A percentile compares a stretch with the other conserved stretches of the same genome.
Evolutionary conservation across 106 monocot species (phyloP).

Genomic region (Acorus gramineus): DNA sequence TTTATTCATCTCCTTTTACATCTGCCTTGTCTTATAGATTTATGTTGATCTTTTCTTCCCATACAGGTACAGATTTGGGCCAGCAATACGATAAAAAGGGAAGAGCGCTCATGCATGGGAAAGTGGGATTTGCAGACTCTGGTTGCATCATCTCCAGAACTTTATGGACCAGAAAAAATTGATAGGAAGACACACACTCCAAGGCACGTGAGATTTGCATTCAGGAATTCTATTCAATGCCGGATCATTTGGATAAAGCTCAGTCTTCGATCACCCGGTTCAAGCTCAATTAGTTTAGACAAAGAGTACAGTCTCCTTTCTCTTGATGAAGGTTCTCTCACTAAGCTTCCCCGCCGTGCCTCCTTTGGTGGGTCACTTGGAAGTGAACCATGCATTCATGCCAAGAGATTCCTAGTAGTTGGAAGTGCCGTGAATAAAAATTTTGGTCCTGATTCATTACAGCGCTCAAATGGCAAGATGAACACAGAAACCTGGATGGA

Average conservation of each 20-base stretch:
- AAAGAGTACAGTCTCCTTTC: conserved; percentile 64
- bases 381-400: conserved; percentile 59
- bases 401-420: conserved; percentile 73
- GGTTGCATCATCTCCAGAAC: conserved; percentile 36
- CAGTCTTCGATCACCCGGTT: conserved; percentile 31
- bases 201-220: conserved; percentile 70
- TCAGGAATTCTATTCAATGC: conserved; percentile 70
- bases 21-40: background rate
- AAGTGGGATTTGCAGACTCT: conserved; percentile 71
- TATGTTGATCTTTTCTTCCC: background rate
- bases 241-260: conserved; percentile 83
- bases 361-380: conserved; percentile 12
- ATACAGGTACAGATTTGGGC: conserved; percentile 96
- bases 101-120: conserved; percentile 84
- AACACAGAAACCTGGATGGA: conserved; percentile 53
- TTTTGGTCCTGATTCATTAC: conserved; percentile 17
- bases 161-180: conserved; percentile 56
- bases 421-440: conserved; percentile 53
- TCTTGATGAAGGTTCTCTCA: conserved; percentile 46
- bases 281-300: conserved; percentile 24
- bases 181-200: conserved; percentile 21
- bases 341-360: conserved; percentile 7
- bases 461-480: conserved; percentile 41
- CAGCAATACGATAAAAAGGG: conserved; percentile 78
- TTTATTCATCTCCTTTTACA: conserved; percentile 1